Percentiles rank a stretch among this genome's conserved stretches.
Evolutionary conservation across 1,284 basidiomycete genomes (phyloP).

Genomic region (Hortiboletus rubellus): DNA sequence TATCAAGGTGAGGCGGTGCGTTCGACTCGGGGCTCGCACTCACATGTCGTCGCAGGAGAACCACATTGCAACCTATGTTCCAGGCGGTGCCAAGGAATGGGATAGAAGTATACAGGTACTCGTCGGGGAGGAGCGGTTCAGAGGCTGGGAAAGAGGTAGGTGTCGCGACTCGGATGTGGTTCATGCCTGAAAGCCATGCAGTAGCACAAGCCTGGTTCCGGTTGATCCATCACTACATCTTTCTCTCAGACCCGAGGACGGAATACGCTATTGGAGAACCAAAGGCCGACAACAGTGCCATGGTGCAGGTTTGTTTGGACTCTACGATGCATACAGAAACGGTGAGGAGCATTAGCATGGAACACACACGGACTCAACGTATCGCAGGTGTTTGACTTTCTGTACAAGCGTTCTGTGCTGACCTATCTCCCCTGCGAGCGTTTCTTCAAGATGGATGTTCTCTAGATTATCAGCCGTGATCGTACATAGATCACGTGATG

Average conservation of each 20-base stretch:
- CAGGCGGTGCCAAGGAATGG: constrained; percentile 44
- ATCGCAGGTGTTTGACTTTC: constrained; percentile 35
- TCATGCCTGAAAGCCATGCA: neutral
- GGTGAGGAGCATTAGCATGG: constrained; percentile 23
- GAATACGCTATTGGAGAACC: constrained; percentile 45
- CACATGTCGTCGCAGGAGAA: constrained; percentile 35
- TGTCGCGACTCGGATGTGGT: neutral
- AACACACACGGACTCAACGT: neutral
- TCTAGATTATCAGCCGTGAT: constrained; percentile 2
- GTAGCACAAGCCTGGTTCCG: constrained; percentile 48
- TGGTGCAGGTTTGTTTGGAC: constrained; percentile 32
- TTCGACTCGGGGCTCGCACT: neutral
- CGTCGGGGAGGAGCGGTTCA: constrained; percentile 50
- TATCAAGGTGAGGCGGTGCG: constrained; percentile 40
- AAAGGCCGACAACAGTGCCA: constrained; percentile 37
- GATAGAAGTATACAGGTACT: constrained; percentile 53
- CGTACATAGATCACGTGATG: neutral
- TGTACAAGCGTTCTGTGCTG: constrained; percentile 37
- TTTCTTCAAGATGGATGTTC: constrained; percentile 33
- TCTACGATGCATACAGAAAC: constrained; percentile 38
- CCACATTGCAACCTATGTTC: constrained; percentile 44
- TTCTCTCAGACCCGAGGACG: constrained; percentile 51
- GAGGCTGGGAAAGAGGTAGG: constrained; percentile 44
- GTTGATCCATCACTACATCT: constrained; percentile 48
- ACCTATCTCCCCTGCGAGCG: constrained; percentile 29